These are phyloP conservation scores for Amanita rimosa DNA, from an alignment of 768 basidiomycete genomes.

Conservation along the genomic window DNA sequence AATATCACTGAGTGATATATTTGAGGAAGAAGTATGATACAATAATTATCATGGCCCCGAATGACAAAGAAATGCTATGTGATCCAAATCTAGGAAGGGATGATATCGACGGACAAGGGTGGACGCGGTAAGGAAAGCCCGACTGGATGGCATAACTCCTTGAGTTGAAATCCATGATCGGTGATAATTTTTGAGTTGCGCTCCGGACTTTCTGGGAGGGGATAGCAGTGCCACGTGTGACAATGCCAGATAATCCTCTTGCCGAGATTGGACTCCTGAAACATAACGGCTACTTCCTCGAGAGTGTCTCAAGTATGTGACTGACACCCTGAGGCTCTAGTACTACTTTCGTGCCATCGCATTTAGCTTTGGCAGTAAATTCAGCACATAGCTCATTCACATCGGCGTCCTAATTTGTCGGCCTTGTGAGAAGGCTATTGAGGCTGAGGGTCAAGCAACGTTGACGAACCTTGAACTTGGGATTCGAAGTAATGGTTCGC, in stretches of 20 bases:
- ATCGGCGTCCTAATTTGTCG: constrained; percentile 48
- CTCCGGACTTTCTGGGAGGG: background rate
- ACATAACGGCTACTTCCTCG: background rate
- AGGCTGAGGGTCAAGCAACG: constrained; percentile 7
- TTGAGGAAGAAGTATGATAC: background rate
- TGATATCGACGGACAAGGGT: background rate
- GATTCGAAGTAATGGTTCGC: constrained; percentile 64
- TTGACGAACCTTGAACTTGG: constrained; percentile 56
- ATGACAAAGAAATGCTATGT: background rate
- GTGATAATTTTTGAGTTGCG: background rate
- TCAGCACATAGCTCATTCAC: constrained; percentile 71
- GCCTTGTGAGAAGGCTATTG: constrained; percentile 4
- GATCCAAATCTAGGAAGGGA: background rate
- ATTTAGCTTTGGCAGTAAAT: constrained; percentile 72
- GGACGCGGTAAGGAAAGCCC: background rate
- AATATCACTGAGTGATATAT: background rate
- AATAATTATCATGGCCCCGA: background rate
- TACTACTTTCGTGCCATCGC: constrained; percentile 78
- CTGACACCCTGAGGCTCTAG: constrained; percentile 46
- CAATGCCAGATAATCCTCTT: background rate
- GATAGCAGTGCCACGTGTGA: background rate
- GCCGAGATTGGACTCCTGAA: background rate
- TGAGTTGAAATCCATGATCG: background rate
- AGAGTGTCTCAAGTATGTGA: constrained; percentile 29
- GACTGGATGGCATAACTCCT: background rate